Percentiles rank a stretch among this genome's conserved stretches.
These are phyloP conservation scores for Bombardia bombarda DNA, from an alignment of 495 filamentous ascomycete genomes.

Conservation along the genomic window DNA sequence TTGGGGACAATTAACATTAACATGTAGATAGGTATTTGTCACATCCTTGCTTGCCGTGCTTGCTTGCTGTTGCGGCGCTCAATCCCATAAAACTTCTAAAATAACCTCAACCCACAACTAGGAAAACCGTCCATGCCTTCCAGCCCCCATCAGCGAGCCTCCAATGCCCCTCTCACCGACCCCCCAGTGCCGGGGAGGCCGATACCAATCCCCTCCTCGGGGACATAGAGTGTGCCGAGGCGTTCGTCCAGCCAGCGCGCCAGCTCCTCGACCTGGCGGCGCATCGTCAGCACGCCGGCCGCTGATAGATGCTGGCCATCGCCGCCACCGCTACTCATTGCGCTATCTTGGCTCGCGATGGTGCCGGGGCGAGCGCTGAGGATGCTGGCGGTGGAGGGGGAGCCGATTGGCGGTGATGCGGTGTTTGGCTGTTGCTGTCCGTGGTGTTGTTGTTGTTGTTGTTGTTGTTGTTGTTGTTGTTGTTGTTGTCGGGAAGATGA, in stretches of 20 bases:
- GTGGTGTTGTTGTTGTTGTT: background rate
- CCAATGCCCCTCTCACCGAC: too few relatives aligned
- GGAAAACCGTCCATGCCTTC: too few relatives aligned
- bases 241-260: conserved; percentile 37
- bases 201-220: conserved; percentile 34
- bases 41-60: too few relatives aligned
- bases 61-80: too few relatives aligned
- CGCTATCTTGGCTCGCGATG: background rate
- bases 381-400: conserved; percentile 28
- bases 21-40: too few relatives aligned
- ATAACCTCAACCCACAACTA: too few relatives aligned
- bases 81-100: too few relatives aligned
- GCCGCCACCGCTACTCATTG: background rate
- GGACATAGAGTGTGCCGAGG: conserved; percentile 30
- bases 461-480: background rate
- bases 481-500: background rate
- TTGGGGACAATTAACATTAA: too few relatives aligned
- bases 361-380: conserved; percentile 5
- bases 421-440: background rate
- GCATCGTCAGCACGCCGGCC: conserved; percentile 27
- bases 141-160: too few relatives aligned
- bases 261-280: conserved; percentile 40
- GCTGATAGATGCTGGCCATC: conserved; percentile 6
- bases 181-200: background rate
- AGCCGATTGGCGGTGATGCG: conserved; percentile 11